Evolutionary conservation across 2,329 filamentous ascomycete genomes (phyloP), one percentile per base, ranked within the genome.

Genomic region (Aspergillus tubingensis): DNA sequence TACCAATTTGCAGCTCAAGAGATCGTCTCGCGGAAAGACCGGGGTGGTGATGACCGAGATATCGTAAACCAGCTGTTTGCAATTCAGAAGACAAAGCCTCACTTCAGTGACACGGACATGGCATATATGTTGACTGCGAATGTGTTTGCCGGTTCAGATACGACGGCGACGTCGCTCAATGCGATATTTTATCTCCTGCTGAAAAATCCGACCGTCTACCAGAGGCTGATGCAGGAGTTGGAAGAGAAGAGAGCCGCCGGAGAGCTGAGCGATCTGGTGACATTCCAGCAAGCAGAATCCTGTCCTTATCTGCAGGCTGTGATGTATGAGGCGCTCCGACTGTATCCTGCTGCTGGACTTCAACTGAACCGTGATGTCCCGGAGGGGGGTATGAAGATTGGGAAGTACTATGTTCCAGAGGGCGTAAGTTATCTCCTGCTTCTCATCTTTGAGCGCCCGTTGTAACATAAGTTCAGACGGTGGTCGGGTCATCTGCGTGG

Each of bases 321-420:
- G 27, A 41, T 57, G 30, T 38, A 57, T 48, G 54, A 57, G n/a
- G 54, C 43, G 3, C 36, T 57, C 27, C 41, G 54, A 17, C 43
- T 57, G 27, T 49, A 57, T 49, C 39, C 54, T 49, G 41, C 54
- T 6, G 30, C 47, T 11, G 54, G 54, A 13, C 23, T 15, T 19
- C 27, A 8, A 3, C 30, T 57, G 10, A n/a, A 21, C n/a, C 27
- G 54, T 2, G 54, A 48, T 38, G 43, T 49, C 2, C 54, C 54
- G 2, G 43, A 43, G 30, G 54, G 43, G 13, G 47, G 47, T 4
- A 49, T 49, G 47, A 49, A 17, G 25, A 13, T 49, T 17, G 25
- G 15, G 3, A n/a, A 49, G 8, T 49, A 49, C 47, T 49, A 30
- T 49, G 15, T 49, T 13, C 47, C 47, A 10, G 47, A 25, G 47